Conservation (phyloP, 192 early-diverging fungal genomes). For the Coemansia sp. region DNA sequence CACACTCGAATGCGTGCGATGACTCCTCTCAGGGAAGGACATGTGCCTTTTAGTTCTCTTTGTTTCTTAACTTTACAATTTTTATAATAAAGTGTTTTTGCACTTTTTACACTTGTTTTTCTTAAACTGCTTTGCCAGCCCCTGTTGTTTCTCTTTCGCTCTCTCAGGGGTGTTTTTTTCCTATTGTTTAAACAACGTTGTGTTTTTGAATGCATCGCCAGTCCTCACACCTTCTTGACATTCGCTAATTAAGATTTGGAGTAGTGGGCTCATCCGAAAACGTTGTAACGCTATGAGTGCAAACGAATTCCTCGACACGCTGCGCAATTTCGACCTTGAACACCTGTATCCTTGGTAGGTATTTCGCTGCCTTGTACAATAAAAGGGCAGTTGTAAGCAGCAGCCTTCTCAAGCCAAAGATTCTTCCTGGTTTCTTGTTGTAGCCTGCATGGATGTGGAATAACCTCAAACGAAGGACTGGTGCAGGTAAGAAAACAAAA, state of each 20-base stretch:
- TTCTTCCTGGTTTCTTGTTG: background rate
- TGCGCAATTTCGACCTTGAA: conserved; percentile 34
- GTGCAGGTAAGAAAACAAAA: conserved; percentile 28
- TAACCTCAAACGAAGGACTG: conserved; percentile 35
- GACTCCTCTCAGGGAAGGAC: no score
- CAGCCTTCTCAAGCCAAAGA: background rate
- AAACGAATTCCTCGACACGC: conserved; percentile 34
- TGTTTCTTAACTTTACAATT: background rate
- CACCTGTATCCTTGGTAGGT: conserved; percentile 48
- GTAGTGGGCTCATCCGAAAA: background rate
- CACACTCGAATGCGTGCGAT: no score
- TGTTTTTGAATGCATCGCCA: background rate
- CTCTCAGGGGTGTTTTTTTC: background rate
- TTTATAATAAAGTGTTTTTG: background rate
- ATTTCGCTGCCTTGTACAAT: no score
- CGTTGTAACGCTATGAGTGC: conserved; percentile 26
- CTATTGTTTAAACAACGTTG: background rate
- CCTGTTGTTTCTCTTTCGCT: background rate
- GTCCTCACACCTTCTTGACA: conserved; percentile 1
- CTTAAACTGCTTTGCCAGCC: background rate
- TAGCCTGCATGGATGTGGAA: conserved; percentile 41
- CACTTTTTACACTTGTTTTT: background rate
- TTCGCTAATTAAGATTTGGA: background rate
- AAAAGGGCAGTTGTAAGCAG: no score
- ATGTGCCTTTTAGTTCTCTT: background rate